Evolutionary conservation across 2,329 filamentous ascomycete species (phyloP).

Genomic region (Sporothrix dimorphospora): DNA sequence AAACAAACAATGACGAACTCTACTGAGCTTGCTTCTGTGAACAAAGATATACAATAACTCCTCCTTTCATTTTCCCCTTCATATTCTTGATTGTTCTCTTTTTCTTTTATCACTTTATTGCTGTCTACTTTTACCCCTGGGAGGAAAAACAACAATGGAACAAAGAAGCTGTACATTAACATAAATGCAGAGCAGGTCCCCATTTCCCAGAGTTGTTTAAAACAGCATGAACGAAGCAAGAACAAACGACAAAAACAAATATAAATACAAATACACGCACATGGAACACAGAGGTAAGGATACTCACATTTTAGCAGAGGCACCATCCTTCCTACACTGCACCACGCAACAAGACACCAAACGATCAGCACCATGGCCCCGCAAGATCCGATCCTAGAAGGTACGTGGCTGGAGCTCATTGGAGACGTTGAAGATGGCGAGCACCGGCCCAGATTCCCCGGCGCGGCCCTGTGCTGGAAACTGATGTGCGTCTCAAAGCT

Average conservation of each 20-base stretch:
- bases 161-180: not conserved
- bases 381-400: not conserved
- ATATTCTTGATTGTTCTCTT: not conserved
- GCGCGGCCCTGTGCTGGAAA: not conserved
- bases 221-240: not conserved
- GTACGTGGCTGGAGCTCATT: not conserved
- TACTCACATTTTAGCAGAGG: not conserved
- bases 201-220: not conserved
- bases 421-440: not conserved
- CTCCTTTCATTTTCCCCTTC: not conserved
- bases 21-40: conserved; percentile 35
- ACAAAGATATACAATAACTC: conserved; percentile 56
- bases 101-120: not conserved
- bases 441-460: not conserved
- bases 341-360: not conserved
- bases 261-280: no score
- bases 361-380: not conserved
- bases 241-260: not conserved
- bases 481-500: not conserved
- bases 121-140: not conserved
- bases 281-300: not conserved
- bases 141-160: not conserved
- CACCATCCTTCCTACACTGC: not conserved
- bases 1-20: not conserved
- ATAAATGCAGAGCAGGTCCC: conserved; percentile 8